Conservation (phyloP, 495 filamentous ascomycete genomes). For the Talaromyces liani region DNA sequence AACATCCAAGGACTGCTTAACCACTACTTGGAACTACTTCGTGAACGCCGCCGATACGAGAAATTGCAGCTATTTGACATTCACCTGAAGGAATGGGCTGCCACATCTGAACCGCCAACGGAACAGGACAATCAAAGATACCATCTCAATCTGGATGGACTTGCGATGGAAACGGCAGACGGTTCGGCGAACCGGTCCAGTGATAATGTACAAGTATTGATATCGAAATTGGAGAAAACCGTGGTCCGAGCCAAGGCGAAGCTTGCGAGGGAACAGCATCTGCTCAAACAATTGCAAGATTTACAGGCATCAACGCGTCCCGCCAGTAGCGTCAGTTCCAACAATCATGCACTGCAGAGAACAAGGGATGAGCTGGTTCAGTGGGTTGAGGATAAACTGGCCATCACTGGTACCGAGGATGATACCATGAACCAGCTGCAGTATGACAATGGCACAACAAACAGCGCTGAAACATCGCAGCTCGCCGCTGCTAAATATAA, state of each 20-base stretch:
- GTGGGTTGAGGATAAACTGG: constrained; percentile 65
- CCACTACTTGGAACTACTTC: constrained; percentile 47
- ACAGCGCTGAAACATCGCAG: constrained; percentile 28
- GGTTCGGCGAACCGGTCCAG: constrained; percentile 15
- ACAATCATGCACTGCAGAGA: constrained; percentile 36
- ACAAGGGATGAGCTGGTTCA: constrained; percentile 59
- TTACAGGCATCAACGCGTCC: constrained; percentile 13
- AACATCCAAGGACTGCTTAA: constrained; percentile 24
- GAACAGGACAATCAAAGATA: constrained; percentile 30
- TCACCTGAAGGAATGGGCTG: constrained; percentile 30
- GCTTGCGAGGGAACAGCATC: constrained; percentile 53
- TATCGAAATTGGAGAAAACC: constrained; percentile 56
- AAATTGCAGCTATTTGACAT: constrained; percentile 48
- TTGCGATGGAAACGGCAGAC: constrained; percentile 9
- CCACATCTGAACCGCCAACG: constrained; percentile 22
- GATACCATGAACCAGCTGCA: constrained; percentile 30
- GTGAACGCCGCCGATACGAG: constrained; percentile 45
- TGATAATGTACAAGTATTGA: constrained; percentile 37
- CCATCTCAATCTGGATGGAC: constrained; percentile 34
- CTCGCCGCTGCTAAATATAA: constrained; percentile 31
- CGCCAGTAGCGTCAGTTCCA: constrained; percentile 23
- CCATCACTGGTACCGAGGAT: constrained; percentile 33
- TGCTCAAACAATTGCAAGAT: constrained; percentile 50
- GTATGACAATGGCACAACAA: constrained; percentile 26
- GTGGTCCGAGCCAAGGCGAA: constrained; percentile 56